Evolutionary conservation across 169 alveolate genomes (phyloP), one percentile per base, ranked within the genome.

Genomic region (Amoebophrya sp.): DNA sequence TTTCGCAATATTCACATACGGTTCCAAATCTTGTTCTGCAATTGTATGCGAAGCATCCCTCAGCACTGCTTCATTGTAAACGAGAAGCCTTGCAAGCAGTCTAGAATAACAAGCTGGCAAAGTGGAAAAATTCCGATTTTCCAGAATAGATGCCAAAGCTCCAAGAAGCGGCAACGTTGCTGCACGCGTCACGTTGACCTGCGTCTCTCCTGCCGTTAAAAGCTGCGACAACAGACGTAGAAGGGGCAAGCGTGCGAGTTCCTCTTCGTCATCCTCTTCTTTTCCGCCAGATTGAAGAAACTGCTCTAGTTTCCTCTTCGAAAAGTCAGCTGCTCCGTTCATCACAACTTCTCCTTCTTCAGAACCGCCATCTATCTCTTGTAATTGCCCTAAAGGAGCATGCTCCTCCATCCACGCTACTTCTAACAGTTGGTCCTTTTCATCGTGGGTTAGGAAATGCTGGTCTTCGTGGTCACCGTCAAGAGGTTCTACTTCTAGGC

Each of bases 131-230:
- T 6, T 6, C 83, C 83, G 83, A 10, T 6, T 18, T 36, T 18
- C 2, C 83, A 65, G 12, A 36, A 65, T 65, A 26, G 12, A 29
- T 6, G 2, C 1, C 33, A 65, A 36, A 26, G 38, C n/a, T 6
- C 83, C 83, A 36, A 65, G 83, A 10, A 65, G 83, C 83, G 83
- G 83, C 83, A 65, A 26, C 83, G n/a, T 10, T 36, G 83, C 83
- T 36, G 83, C 83, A 6, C 83, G 83, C 33, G 83, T 65, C 83
- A 65, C 83, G 83, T 65, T 65, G 3, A 65, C 83, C 83, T 65
- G 83, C 39, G 83, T 65, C 26, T 65, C 83, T 18, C 83, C 83
- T 29, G 83, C 83, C 39, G 83, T 65, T 6, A 65, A 36, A 36
- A 65, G 18, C 2, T 1, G 18, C 39, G 83, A 65, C 33, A 65